Evolutionary conservation across 2,329 filamentous ascomycete genomes (phyloP).

Genomic region (Scopulariopsis brevicaulis): DNA sequence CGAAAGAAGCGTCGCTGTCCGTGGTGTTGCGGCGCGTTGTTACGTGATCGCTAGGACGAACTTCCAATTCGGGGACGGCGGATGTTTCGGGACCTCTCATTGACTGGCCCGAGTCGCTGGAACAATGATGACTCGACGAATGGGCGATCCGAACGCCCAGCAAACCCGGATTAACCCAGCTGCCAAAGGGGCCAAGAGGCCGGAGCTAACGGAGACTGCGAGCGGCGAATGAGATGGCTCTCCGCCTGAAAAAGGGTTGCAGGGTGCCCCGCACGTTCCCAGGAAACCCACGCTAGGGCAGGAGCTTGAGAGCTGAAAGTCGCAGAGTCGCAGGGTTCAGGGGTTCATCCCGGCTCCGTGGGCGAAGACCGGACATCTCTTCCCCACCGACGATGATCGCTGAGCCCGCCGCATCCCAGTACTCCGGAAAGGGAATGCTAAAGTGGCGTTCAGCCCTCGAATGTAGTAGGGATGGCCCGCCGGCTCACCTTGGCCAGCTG

Average conservation of each 20-base stretch:
- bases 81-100: background rate
- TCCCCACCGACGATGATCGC: background rate
- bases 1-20: background rate
- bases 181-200: background rate
- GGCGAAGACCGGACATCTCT: background rate
- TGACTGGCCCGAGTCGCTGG: background rate
- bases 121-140: background rate
- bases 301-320: background rate
- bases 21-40: background rate
- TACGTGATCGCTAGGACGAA: background rate
- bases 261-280: background rate
- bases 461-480: background rate
- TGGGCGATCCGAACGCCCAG: background rate
- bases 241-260: background rate
- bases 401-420: background rate
- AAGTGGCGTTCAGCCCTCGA: background rate
- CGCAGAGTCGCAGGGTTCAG: background rate
- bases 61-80: background rate
- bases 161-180: background rate
- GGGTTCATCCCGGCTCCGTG: background rate
- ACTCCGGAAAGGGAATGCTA: background rate
- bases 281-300: background rate
- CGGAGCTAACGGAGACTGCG: background rate
- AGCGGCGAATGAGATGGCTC: background rate
- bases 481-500: background rate